Conservation (phyloP, 352 stramenopile species). For the Globisporangium solare region DNA sequence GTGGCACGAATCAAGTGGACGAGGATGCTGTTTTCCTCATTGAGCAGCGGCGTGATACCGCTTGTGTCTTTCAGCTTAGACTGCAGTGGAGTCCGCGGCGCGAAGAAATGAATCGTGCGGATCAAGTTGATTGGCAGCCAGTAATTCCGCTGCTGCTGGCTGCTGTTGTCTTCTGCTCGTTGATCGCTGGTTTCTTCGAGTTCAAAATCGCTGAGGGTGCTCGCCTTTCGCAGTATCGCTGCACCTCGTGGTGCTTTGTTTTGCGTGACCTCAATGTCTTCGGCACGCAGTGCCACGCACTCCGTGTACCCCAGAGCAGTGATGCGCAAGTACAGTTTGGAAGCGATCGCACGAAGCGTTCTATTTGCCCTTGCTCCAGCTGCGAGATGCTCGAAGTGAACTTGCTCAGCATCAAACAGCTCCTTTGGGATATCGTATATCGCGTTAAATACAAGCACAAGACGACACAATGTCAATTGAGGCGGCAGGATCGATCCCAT, state of each 20-base stretch:
- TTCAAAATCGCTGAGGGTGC: slow-evolving; percentile 22
- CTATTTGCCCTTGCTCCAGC: slow-evolving; percentile 19
- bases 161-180: slow-evolving; percentile 13
- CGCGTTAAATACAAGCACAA: slow-evolving; percentile 73
- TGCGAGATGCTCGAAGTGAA: slow-evolving; percentile 17
- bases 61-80: slow-evolving; percentile 77
- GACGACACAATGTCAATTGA: slow-evolving; percentile 70
- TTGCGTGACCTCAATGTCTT: slow-evolving; percentile 44
- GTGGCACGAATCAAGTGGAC: slow-evolving; percentile 76
- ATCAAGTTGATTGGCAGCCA: slow-evolving; percentile 76
- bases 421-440: slow-evolving; percentile 81
- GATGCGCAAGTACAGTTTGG: slow-evolving; percentile 67
- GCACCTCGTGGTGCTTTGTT: slow-evolving; percentile 39
- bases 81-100: slow-evolving; percentile 62
- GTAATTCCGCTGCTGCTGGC: slow-evolving; percentile 37
- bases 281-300: slow-evolving; percentile 60
- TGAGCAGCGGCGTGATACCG: slow-evolving; percentile 55
- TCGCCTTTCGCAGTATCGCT: slow-evolving; percentile 32
- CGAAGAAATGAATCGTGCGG: slow-evolving; percentile 71
- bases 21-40: slow-evolving; percentile 65
- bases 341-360: slow-evolving; percentile 17
- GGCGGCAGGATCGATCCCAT: slow-evolving; percentile 38
- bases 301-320: slow-evolving; percentile 68
- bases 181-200: slow-evolving; percentile 15
- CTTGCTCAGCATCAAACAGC: slow-evolving; percentile 62